These are phyloP conservation scores for Daedaleopsis sinensis DNA, from an alignment of 768 basidiomycete species.

Conservation along the genomic window DNA sequence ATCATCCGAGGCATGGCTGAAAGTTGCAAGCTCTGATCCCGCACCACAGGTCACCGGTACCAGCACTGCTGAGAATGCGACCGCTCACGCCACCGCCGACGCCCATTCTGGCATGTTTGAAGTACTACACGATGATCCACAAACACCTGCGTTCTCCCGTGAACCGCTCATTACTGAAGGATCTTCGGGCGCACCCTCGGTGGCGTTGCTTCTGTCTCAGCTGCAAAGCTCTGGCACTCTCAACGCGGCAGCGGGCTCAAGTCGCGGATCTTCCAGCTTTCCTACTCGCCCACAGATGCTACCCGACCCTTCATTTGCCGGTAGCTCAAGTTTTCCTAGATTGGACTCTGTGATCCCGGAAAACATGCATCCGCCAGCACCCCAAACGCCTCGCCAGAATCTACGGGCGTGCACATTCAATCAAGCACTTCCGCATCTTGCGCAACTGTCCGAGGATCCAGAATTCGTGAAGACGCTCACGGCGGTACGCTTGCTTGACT, in stretches of 20 bases:
- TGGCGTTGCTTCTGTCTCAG: constrained; percentile 67
- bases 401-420: constrained; percentile 60
- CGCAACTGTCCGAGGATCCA: constrained; percentile 57
- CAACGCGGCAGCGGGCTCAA: constrained; percentile 15
- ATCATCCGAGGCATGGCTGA: constrained; percentile 71
- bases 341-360: constrained; percentile 1
- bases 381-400: constrained; percentile 35
- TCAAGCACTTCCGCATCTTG: constrained; percentile 69
- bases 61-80: not conserved
- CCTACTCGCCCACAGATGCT: constrained; percentile 2
- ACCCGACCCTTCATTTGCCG: not conserved
- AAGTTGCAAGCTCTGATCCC: constrained; percentile 33
- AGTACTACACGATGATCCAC: not conserved
- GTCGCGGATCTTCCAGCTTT: constrained; percentile 3
- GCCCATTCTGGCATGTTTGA: not conserved
- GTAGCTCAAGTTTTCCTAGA: constrained; percentile 1
- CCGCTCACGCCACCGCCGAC: not conserved
- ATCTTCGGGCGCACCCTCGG: constrained; percentile 39
- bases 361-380: constrained; percentile 1
- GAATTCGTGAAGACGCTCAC: constrained; percentile 51
- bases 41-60: not conserved
- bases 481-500: constrained; percentile 51
- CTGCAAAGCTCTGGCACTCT: constrained; percentile 42
- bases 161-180: constrained; percentile 14
- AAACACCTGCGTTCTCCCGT: constrained; percentile 3